Conservation (phyloP, 2,329 filamentous ascomycete species). For the Ophiocordyceps sinensis region DNA sequence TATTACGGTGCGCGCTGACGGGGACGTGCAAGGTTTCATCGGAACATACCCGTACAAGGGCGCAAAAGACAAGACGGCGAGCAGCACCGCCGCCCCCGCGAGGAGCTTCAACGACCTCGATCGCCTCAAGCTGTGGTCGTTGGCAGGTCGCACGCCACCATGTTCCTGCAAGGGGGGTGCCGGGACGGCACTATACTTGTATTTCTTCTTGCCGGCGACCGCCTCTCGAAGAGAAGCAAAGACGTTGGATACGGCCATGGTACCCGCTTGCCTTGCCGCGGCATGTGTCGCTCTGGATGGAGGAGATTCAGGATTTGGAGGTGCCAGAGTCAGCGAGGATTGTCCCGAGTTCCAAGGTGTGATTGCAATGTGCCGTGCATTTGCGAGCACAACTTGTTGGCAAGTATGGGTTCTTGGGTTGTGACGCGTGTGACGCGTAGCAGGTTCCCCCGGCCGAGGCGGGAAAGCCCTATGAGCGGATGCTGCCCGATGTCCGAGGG, state of each 20-base stretch:
- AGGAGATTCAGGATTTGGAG: too few relatives aligned
- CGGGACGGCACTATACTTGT: conserved; percentile 16
- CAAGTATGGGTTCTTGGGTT: too few relatives aligned
- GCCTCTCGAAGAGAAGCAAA: conserved; percentile 5
- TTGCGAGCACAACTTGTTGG: too few relatives aligned
- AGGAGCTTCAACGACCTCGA: conserved; percentile 6
- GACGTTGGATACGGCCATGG: conserved; percentile 3
- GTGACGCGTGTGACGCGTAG: too few relatives aligned
- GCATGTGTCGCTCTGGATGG: neutral
- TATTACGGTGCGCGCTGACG: neutral
- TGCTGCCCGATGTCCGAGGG: too few relatives aligned
- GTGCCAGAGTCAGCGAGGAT: too few relatives aligned
- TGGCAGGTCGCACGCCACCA: neutral
- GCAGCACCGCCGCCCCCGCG: conserved; percentile 6
- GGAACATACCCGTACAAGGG: conserved; percentile 6
- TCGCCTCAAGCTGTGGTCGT: conserved; percentile 1
- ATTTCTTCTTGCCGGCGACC: conserved; percentile 6
- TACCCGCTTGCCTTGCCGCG: neutral
- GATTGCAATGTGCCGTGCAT: too few relatives aligned
- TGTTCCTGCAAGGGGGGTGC: conserved; percentile 1
- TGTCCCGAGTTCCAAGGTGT: too few relatives aligned
- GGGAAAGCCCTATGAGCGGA: too few relatives aligned
- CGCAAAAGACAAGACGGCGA: conserved; percentile 5
- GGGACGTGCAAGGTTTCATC: neutral
- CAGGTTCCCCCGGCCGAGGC: too few relatives aligned